Percentiles rank a stretch among this genome's conserved stretches.
Conservation (phyloP, 805 yeast species). For the Starmerella sp. region DNA sequence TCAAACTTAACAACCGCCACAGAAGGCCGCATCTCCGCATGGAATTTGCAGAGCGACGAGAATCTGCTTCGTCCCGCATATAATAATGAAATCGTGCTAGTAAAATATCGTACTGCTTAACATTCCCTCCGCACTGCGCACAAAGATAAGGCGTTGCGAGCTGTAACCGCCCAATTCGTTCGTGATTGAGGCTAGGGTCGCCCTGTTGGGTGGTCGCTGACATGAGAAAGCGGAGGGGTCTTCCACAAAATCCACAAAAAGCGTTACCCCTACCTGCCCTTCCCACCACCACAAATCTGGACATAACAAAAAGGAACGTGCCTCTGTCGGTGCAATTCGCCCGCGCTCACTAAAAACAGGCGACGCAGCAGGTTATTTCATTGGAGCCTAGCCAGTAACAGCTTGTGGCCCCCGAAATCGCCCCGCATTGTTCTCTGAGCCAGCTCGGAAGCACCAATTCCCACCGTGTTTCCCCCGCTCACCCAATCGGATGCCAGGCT, state of each 20-base stretch:
- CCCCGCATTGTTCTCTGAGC: too few species aligned
- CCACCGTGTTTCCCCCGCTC: background rate
- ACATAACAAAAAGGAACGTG: background rate
- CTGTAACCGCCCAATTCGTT: background rate
- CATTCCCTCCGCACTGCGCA: too few species aligned
- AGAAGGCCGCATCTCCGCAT: background rate
- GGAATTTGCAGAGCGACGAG: too few species aligned
- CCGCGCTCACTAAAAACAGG: background rate
- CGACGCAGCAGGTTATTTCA: background rate
- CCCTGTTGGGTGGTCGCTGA: background rate
- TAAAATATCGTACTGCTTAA: too few species aligned
- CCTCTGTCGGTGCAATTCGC: background rate
- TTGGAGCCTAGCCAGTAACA: background rate
- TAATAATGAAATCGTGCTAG: too few species aligned
- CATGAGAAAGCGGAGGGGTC: background rate
- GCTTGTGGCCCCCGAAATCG: background rate
- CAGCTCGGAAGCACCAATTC: background rate
- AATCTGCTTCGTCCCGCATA: too few species aligned
- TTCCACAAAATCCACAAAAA: constrained; percentile 16
- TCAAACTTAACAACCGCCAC: background rate
- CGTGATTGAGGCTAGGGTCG: constrained; percentile 1
- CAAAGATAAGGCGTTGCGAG: background rate
- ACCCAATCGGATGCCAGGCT: background rate
- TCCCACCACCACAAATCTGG: background rate
- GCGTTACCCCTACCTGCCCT: background rate